A percentile compares a stretch with the other conserved stretches of the same genome.
Evolutionary conservation across 2,329 filamentous ascomycete genomes (phyloP).

Genomic region (Zalaria sp.): DNA sequence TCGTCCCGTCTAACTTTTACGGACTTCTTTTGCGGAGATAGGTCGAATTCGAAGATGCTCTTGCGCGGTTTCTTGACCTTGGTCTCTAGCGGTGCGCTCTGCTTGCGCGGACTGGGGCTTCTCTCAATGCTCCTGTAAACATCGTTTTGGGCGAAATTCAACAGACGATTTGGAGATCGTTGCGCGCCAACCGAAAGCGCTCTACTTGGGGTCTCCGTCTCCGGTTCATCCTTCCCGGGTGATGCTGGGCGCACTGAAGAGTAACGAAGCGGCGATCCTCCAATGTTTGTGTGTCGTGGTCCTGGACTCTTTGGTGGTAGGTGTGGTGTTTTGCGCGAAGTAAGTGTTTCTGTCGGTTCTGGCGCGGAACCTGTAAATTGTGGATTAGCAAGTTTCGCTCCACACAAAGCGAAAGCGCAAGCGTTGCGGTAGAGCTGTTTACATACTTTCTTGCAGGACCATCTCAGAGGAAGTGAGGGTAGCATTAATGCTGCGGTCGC

Average conservation of each 20-base stretch:
- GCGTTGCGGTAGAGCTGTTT: not conserved
- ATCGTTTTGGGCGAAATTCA: conserved; percentile 16
- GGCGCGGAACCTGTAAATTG: conserved; percentile 33
- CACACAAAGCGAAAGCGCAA: too few relatives aligned
- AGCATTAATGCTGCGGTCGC: conserved; percentile 18
- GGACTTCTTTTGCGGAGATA: conserved; percentile 1
- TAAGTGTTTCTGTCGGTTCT: conserved; percentile 29
- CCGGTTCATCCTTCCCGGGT: conserved; percentile 16
- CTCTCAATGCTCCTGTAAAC: conserved; percentile 15
- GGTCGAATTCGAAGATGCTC: conserved; percentile 6
- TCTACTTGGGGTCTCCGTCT: conserved; percentile 2
- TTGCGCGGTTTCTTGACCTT: conserved; percentile 5
- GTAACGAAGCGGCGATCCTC: conserved; percentile 46
- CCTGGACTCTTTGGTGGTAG: conserved; percentile 41
- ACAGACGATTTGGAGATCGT: conserved; percentile 15
- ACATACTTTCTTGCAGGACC: conserved; percentile 45
- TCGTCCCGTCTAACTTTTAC: not conserved
- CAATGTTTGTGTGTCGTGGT: conserved; percentile 48
- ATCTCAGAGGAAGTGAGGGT: conserved; percentile 40
- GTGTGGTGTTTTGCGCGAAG: conserved; percentile 27
- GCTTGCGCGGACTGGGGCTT: conserved; percentile 17
- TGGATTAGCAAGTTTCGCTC: too few relatives aligned
- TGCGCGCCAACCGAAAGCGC: conserved; percentile 9
- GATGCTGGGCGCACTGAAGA: conserved; percentile 42
- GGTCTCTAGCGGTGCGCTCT: conserved; percentile 3